Percentiles rank a stretch among this genome's conserved stretches.
Conservation (phyloP, 345 rosid genomes). For the Hevea brasiliensis region DNA sequence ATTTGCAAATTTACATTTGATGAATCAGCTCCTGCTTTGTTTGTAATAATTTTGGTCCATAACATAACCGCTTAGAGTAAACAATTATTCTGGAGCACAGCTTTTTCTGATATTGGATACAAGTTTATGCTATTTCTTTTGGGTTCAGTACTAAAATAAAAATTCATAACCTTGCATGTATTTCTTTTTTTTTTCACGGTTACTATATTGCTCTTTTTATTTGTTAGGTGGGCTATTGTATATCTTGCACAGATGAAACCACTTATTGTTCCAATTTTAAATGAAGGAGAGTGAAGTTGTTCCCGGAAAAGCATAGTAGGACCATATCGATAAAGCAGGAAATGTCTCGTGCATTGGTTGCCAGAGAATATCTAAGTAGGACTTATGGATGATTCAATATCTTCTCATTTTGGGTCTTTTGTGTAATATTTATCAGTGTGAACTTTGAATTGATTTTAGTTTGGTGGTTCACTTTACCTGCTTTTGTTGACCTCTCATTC, state of each 20-base stretch:
- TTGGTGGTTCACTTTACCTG: conserved; percentile 13
- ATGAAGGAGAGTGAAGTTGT: conserved; percentile 62
- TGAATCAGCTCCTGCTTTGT: background rate
- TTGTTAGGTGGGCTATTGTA: conserved; percentile 94
- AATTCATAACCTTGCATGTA: background rate
- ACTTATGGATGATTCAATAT: conserved; percentile 23
- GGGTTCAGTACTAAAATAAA: background rate
- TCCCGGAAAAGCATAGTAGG: background rate
- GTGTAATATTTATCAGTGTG: conserved; percentile 37
- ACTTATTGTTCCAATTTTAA: conserved; percentile 87
- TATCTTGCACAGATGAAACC: conserved; percentile 98
- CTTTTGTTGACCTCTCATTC: conserved; percentile 24
- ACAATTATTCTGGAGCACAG: background rate
- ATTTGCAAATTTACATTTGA: background rate
- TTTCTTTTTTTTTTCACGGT: background rate
- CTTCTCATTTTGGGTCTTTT: conserved; percentile 32
- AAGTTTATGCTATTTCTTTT: background rate
- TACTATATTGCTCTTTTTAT: background rate
- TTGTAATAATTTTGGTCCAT: background rate
- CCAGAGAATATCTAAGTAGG: conserved; percentile 22
- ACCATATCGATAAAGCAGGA: conserved; percentile 27
- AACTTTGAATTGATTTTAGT: conserved; percentile 19
- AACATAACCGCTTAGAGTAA: background rate
- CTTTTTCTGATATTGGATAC: background rate
- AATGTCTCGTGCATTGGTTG: conserved; percentile 14